Percentiles rank a stretch among this genome's conserved stretches.
phyloP scores from a whole-genome alignment of 2,329 filamentous ascomycete species.

The Ophiostoma australiae region DNA sequence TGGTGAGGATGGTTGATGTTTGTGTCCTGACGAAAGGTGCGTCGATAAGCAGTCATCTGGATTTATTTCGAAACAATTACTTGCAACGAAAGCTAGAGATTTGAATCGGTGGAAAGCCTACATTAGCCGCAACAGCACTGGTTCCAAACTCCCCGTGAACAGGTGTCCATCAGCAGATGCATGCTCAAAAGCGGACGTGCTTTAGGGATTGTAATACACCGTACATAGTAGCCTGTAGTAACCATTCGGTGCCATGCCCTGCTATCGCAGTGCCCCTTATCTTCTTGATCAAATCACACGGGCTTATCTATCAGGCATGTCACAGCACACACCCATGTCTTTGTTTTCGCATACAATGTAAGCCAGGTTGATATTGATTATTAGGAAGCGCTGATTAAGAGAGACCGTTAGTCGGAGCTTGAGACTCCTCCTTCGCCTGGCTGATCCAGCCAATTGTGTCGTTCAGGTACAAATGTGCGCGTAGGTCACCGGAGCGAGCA shows the following conservation, averaged over 20 bases:
- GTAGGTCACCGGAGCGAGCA: slow-evolving; percentile 46
- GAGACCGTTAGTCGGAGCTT: not conserved
- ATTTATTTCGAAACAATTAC: too few species aligned
- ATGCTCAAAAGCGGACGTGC: too few species aligned
- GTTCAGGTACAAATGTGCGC: slow-evolving; percentile 41
- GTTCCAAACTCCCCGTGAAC: too few species aligned
- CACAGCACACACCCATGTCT: not conserved
- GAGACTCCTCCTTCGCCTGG: slow-evolving; percentile 2
- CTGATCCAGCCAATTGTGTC: slow-evolving; percentile 43
- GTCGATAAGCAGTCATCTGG: too few species aligned
- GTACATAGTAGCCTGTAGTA: not conserved
- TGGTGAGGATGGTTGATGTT: too few species aligned
- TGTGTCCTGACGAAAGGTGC: too few species aligned
- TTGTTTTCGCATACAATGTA: not conserved
- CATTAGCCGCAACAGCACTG: too few species aligned
- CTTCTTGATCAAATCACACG: not conserved
- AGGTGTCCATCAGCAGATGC: too few species aligned
- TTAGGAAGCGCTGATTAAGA: not conserved
- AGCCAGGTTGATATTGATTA: not conserved
- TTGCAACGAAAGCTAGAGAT: too few species aligned
- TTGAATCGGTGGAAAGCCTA: too few species aligned
- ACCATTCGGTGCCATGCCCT: not conserved
- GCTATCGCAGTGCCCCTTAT: not conserved
- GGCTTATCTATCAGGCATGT: not conserved
- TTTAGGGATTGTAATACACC: too few species aligned